Conservation (phyloP, 805 yeast species). For the Yamadazyma paraphyllophila region DNA sequence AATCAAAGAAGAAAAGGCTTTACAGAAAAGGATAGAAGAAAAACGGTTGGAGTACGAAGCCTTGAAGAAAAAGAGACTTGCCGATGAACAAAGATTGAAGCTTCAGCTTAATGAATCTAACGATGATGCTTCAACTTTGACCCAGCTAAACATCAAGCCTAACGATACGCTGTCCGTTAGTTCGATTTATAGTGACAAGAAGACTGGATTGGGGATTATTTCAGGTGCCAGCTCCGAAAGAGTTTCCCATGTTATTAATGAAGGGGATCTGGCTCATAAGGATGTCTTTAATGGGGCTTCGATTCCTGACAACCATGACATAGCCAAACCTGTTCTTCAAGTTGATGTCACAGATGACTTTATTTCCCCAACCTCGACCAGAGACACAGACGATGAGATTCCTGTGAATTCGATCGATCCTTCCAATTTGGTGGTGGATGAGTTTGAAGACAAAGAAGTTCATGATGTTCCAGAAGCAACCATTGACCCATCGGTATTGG, state of each 20-base stretch:
- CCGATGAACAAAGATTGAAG: slow-evolving; percentile 26
- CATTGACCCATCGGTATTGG: slow-evolving; percentile 10
- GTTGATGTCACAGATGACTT: slow-evolving; percentile 5
- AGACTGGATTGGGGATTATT: slow-evolving; percentile 4
- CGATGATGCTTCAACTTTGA: slow-evolving; percentile 1
- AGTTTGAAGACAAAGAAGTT: slow-evolving; percentile 14
- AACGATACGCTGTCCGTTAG: slow-evolving; percentile 6
- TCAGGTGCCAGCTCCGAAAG: not conserved
- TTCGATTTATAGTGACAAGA: slow-evolving; percentile 1
- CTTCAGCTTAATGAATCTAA: slow-evolving; percentile 9
- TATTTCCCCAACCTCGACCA: slow-evolving; percentile 6
- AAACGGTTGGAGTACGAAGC: slow-evolving; percentile 36
- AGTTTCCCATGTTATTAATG: too few relatives aligned
- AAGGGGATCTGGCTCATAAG: too few relatives aligned
- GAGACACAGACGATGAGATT: not conserved
- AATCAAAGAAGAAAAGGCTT: slow-evolving; percentile 37
- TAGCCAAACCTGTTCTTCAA: slow-evolving; percentile 3
- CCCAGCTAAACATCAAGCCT: not conserved
- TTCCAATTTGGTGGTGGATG: slow-evolving; percentile 12
- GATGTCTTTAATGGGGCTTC: too few relatives aligned
- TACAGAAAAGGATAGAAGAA: slow-evolving; percentile 37
- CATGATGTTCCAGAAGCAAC: slow-evolving; percentile 1
- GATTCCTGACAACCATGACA: not conserved
- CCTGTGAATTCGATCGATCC: slow-evolving; percentile 9
- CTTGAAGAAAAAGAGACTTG: slow-evolving; percentile 26